These are phyloP conservation scores for Carex parvula DNA, from an alignment of 176 grass and related monocot genomes.

Conservation along the genomic window DNA sequence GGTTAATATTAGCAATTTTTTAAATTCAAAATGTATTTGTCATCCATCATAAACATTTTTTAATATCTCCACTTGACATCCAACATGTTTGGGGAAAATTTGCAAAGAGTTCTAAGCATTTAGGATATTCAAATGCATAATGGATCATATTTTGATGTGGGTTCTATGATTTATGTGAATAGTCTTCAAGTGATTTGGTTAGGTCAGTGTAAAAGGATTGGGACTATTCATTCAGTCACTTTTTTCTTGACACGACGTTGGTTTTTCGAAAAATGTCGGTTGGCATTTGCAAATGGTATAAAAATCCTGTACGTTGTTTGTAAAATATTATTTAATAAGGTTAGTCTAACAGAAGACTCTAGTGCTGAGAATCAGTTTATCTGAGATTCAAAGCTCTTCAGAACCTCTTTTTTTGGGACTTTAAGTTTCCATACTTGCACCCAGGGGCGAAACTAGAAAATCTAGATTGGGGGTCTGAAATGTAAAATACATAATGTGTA, in stretches of 20 bases:
- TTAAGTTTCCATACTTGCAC: too few species aligned
- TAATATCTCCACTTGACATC: not conserved
- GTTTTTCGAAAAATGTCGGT: not conserved
- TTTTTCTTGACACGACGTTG: not conserved
- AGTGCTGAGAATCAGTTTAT: not conserved
- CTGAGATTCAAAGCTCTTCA: not conserved
- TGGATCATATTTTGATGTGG: not conserved
- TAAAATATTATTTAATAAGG: not conserved
- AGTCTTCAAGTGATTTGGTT: not conserved
- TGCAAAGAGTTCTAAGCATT: not conserved
- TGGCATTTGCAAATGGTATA: not conserved
- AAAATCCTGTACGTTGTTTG: not conserved
- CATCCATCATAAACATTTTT: not conserved
- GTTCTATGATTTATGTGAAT: not conserved
- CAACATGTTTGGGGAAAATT: not conserved
- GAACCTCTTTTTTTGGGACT: not conserved
- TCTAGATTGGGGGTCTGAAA: too few species aligned
- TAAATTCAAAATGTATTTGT: not conserved
- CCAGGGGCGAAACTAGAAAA: too few species aligned
- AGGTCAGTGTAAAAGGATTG: not conserved
- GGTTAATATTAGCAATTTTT: constrained; percentile 31
- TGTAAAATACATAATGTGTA: too few species aligned
- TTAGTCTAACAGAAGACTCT: not conserved
- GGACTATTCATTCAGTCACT: not conserved
- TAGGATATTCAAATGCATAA: not conserved